phyloP scores from a whole-genome alignment of 1,284 basidiomycete species.

The Rugiboletus extremiorientalis region DNA sequence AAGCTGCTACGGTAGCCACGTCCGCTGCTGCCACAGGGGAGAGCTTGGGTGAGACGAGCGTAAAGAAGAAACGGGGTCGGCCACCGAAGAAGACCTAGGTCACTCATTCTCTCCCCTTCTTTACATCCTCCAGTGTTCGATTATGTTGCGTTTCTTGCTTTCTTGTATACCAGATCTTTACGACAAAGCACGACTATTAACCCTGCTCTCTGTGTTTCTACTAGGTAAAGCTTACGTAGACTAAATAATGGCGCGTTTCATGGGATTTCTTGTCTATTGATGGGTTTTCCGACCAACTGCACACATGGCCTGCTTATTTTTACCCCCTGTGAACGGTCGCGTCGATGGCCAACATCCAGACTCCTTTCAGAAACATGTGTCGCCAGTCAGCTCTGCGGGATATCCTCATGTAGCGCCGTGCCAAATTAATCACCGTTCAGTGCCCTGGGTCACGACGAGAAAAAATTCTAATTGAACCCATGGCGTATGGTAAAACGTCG shows the following conservation, averaged over 20 bases:
- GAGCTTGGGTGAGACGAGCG: slow-evolving; percentile 41
- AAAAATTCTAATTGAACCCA: slow-evolving; percentile 25
- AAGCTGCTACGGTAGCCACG: slow-evolving; percentile 20
- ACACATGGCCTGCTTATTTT: slow-evolving; percentile 33
- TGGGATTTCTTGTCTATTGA: slow-evolving; percentile 24
- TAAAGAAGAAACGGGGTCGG: slow-evolving; percentile 70
- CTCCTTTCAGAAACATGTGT: slow-evolving; percentile 29
- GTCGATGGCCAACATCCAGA: slow-evolving; percentile 15
- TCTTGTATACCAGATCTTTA: slow-evolving; percentile 37
- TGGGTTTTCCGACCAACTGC: slow-evolving; percentile 10
- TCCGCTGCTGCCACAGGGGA: slow-evolving; percentile 43
- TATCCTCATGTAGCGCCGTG: slow-evolving; percentile 34
- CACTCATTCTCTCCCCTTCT: not conserved
- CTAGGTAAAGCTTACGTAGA: slow-evolving; percentile 37
- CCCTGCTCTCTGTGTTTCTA: slow-evolving; percentile 34
- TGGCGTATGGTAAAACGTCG: slow-evolving; percentile 17
- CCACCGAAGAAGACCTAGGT: slow-evolving; percentile 60
- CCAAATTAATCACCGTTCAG: slow-evolving; percentile 37
- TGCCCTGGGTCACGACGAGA: slow-evolving; percentile 21
- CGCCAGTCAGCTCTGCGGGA: slow-evolving; percentile 20
- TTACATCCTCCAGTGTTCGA: slow-evolving; percentile 13
- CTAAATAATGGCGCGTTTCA: slow-evolving; percentile 33
- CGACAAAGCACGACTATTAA: slow-evolving; percentile 32
- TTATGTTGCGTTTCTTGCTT: slow-evolving; percentile 30
- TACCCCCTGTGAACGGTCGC: slow-evolving; percentile 32